Conservation (phyloP, 2,329 filamentous ascomycete genomes). For the Beauveria australis region DNA sequence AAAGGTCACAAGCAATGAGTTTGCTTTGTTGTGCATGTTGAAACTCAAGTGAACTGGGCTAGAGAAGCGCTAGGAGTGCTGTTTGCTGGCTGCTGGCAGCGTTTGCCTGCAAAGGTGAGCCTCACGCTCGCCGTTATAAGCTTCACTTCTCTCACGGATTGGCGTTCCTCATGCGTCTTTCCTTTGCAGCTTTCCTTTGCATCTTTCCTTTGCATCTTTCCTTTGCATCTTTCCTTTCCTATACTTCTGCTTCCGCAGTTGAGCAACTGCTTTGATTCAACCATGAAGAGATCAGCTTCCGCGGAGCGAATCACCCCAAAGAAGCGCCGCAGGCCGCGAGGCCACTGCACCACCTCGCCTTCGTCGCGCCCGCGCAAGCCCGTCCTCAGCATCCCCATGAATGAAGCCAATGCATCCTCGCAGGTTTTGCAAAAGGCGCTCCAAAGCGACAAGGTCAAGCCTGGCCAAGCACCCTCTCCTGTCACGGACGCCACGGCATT, state of each 20-base stretch:
- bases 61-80: not conserved
- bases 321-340: not conserved
- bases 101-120: not conserved
- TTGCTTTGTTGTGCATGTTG: not conserved
- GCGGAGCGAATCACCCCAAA: not conserved
- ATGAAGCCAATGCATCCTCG: not conserved
- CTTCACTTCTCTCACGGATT: not conserved
- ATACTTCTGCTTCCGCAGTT: not conserved
- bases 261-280: too few relatives aligned
- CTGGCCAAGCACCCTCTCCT: not conserved
- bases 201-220: not conserved
- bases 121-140: not conserved
- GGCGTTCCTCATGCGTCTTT: not conserved
- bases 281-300: not conserved
- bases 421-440: not conserved
- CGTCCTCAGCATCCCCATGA: not conserved
- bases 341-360: not conserved
- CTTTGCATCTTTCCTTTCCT: not conserved
- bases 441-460: not conserved
- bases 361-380: too few relatives aligned
- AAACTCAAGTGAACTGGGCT: not conserved
- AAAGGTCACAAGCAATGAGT: not conserved
- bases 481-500: not conserved
- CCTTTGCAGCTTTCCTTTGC: not conserved
- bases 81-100: constrained; percentile 1